These are phyloP conservation scores for Aspergillus bertholletiae DNA, from an alignment of 495 filamentous ascomycete genomes.

Conservation along the genomic window DNA sequence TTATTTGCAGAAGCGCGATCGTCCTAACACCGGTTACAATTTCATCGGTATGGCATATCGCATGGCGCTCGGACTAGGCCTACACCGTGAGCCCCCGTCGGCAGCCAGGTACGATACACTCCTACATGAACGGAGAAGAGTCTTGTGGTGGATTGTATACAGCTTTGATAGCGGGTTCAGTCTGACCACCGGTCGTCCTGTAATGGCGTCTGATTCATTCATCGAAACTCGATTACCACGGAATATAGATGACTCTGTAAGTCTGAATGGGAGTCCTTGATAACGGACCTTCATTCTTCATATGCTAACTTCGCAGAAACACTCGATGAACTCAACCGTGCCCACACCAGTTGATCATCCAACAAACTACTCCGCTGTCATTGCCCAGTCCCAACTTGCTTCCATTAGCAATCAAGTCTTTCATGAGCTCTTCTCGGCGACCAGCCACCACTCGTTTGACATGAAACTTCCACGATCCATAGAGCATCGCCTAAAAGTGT, in stretches of 20 bases:
- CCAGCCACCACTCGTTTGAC: slow-evolving; percentile 6
- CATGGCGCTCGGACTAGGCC: slow-evolving; percentile 43
- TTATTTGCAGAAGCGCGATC: slow-evolving; percentile 21
- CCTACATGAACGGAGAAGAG: slow-evolving; percentile 14
- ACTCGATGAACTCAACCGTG: slow-evolving; percentile 3
- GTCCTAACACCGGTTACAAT: slow-evolving; percentile 24
- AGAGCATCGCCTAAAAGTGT: slow-evolving; percentile 16
- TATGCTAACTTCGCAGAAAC: neutral
- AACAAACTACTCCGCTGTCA: slow-evolving; percentile 21
- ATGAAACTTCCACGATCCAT: slow-evolving; percentile 13
- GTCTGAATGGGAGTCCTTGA: neutral
- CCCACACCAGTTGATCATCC: slow-evolving; percentile 8
- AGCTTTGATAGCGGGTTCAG: slow-evolving; percentile 28
- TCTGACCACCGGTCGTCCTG: slow-evolving; percentile 21
- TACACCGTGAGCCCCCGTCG: slow-evolving; percentile 33
- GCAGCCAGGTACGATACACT: slow-evolving; percentile 6
- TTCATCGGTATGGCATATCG: slow-evolving; percentile 35
- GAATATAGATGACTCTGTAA: slow-evolving; percentile 21
- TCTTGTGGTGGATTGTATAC: slow-evolving; percentile 23
- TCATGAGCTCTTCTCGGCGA: slow-evolving; percentile 8
- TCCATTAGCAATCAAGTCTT: slow-evolving; percentile 18
- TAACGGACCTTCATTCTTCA: neutral
- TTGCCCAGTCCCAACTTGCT: slow-evolving; percentile 17
- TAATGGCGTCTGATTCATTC: slow-evolving; percentile 18
- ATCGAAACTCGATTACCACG: slow-evolving; percentile 23